Evolutionary conservation across 2,329 filamentous ascomycete species (phyloP), one percentile per base, ranked within the genome.

Genomic region (Diplocarpon rosae): DNA sequence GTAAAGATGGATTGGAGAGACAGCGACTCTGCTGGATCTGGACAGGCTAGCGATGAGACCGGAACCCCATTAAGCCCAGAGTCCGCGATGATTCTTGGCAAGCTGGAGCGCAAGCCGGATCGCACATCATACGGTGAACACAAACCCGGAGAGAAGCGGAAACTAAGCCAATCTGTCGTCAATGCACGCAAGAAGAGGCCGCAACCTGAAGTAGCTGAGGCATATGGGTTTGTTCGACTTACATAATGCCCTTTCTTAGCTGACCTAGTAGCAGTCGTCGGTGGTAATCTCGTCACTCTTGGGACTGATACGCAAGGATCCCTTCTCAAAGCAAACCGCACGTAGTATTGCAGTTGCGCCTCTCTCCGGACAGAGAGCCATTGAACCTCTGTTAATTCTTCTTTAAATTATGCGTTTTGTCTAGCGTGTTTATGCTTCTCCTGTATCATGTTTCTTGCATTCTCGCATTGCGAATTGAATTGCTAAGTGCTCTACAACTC

Each of bases 131-230:
- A 32, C 30, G 30, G 39, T 28, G 38, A 42, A 36, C 46, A 46
- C 32, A 54, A 49, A 40, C 52, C 39, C 9, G 24, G 34, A 31
- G 31, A 41, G 20, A 16, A 52, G 12, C 39, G 37, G 14, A 58
- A 58, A 30, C 52, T 54, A 38, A 48, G 57, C 30, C 30, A 32
- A 10, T 32, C 30, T 56, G 62, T 52, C 52, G 62, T 62, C 37
- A 62, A 64, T 40, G 50, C 53, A 24, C 54, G 56, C 28, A 63
- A 59, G n/a, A 65, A 62, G 53, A 59, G 60, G 40, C 60, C 59
- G 20, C 61, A 63, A 45, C 65, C 65, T n/a, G 55, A 62, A 15
- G 62, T 66, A 33, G 64, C 59, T 10, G 62, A 57, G 45, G 65
- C 65, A 41, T 68, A 67, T 42, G 59, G 57, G 60, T 58, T 56